Conservation (phyloP, 768 basidiomycete genomes). For the Hirschioporus abietinus region DNA sequence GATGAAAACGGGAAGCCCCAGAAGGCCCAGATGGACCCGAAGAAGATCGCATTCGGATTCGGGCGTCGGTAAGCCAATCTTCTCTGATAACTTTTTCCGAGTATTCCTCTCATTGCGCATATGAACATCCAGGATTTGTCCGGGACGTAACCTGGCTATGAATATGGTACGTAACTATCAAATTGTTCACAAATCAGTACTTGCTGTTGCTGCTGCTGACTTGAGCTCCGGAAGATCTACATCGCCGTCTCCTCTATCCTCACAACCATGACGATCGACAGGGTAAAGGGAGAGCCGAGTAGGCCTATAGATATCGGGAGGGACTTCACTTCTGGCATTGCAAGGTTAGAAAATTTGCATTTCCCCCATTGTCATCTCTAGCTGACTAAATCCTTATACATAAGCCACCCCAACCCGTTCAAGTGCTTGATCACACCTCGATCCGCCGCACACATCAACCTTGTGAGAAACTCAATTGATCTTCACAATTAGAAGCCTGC, state of each 20-base stretch:
- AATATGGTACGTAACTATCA: background rate
- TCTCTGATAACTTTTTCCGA: background rate
- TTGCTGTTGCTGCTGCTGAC: too few species aligned
- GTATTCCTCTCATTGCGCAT: background rate
- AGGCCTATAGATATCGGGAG: conserved; percentile 18
- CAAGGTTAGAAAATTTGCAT: conserved; percentile 15
- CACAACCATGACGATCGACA: conserved; percentile 24
- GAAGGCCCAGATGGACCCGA: conserved; percentile 10
- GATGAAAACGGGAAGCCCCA: conserved; percentile 18
- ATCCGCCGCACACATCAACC: conserved; percentile 10
- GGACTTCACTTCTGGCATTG: conserved; percentile 20
- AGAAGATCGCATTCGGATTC: conserved; percentile 17
- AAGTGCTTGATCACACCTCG: conserved; percentile 24
- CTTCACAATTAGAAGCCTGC: conserved; percentile 26
- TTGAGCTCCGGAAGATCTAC: conserved; percentile 27
- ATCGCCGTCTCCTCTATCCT: conserved; percentile 24
- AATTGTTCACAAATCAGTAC: too few species aligned
- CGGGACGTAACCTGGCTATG: conserved; percentile 9
- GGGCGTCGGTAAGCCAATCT: conserved; percentile 17
- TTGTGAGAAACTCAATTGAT: background rate
- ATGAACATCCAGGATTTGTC: conserved; percentile 12
- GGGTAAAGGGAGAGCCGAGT: conserved; percentile 22
- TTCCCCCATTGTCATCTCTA: background rate
- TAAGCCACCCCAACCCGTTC: conserved; percentile 23
- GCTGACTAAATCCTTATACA: background rate